A percentile compares a stretch with the other conserved stretches of the same genome.
Conservation (phyloP, 139 green algal species). For the Chlorella sp. region DNA sequence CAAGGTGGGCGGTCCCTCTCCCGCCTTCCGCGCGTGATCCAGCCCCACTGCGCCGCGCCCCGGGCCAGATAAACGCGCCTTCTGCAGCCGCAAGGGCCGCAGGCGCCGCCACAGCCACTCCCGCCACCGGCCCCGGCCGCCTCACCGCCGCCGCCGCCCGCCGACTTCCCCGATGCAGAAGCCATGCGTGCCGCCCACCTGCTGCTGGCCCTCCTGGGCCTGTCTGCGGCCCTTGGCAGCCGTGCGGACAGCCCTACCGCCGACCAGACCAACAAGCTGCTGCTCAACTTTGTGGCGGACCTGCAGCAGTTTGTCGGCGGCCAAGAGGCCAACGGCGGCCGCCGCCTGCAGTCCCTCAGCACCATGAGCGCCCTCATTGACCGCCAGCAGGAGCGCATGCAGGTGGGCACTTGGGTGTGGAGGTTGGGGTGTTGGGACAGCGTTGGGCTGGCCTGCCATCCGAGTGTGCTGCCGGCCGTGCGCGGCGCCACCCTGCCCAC, state of each 20-base stretch:
- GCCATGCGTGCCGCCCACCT: not conserved
- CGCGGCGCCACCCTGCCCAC: not conserved
- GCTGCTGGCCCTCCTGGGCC: not conserved
- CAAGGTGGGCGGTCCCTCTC: no score
- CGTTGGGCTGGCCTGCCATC: no score
- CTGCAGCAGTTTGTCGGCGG: not conserved
- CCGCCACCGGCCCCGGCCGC: not conserved
- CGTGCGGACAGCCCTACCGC: not conserved
- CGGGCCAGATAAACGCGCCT: not conserved
- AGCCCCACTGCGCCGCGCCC: no score
- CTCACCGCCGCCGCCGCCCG: not conserved
- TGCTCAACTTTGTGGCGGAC: not conserved
- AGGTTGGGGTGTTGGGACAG: not conserved
- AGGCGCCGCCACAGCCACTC: not conserved
- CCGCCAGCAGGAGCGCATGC: not conserved
- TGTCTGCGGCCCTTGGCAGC: not conserved
- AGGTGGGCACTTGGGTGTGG: not conserved
- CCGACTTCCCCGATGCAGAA: not conserved
- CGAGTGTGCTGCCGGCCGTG: no score
- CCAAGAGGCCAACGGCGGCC: not conserved
- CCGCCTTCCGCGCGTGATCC: no score
- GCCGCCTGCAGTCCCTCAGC: not conserved
- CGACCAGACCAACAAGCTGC: not conserved
- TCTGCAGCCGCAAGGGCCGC: no score
- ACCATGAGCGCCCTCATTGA: not conserved